phyloP scores from a whole-genome alignment of 148 eudicot genomes.

The Amaranthus hypochondriacus region DNA sequence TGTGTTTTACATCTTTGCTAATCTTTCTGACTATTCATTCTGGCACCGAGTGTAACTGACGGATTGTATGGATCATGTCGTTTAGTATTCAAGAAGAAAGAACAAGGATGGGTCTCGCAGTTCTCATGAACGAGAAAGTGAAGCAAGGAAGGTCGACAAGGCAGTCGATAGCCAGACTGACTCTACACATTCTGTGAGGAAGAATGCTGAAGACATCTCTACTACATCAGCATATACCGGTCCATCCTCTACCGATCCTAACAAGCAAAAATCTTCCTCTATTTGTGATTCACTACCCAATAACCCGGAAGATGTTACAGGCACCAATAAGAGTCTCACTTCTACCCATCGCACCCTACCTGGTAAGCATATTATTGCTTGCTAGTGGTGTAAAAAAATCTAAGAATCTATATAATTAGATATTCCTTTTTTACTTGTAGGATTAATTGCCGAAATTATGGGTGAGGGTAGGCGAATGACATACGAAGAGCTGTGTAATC shows the following conservation, averaged over 20 bases:
- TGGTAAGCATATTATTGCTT: conserved; percentile 38
- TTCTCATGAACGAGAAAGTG: conserved; percentile 52
- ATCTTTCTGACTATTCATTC: not conserved
- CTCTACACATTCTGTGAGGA: conserved; percentile 35
- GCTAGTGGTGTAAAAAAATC: not conserved
- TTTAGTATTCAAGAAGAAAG: conserved; percentile 66
- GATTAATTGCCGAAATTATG: conserved; percentile 91
- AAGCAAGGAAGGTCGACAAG: conserved; percentile 52
- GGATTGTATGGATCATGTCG: conserved; percentile 4
- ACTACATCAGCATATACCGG: conserved; percentile 40
- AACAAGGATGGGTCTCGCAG: conserved; percentile 46
- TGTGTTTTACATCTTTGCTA: conserved; percentile 4
- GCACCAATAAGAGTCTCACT: conserved; percentile 32
- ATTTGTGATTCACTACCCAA: conserved; percentile 38
- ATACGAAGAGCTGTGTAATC: conserved; percentile 83
- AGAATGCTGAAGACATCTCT: conserved; percentile 34
- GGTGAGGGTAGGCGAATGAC: conserved; percentile 82
- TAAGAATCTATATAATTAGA: not conserved
- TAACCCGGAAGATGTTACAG: conserved; percentile 55
- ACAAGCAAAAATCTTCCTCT: conserved; percentile 41
- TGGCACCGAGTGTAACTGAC: not conserved
- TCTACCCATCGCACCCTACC: conserved; percentile 75
- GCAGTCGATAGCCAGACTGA: conserved; percentile 45
- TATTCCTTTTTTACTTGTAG: conserved; percentile 28
- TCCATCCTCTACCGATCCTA: conserved; percentile 49